Conservation (phyloP, 2,329 filamentous ascomycete species). For the Clonostachys sp. region DNA sequence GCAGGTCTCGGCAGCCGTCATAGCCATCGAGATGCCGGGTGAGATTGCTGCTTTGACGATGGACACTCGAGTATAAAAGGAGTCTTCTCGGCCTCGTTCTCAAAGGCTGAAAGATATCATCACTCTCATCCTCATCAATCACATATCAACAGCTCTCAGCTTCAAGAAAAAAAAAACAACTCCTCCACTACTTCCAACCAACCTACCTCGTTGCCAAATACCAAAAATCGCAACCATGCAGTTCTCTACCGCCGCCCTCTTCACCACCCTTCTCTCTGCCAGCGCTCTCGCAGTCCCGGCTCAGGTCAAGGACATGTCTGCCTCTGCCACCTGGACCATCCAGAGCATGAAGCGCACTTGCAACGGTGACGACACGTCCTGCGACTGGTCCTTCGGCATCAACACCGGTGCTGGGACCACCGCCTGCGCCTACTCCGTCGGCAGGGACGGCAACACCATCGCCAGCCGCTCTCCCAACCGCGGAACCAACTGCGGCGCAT, state of each 20-base stretch:
- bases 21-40: no score
- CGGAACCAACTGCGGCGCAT: slow-evolving; percentile 36
- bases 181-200: background rate
- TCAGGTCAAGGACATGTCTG: slow-evolving; percentile 26
- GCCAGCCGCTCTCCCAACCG: slow-evolving; percentile 27
- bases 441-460: slow-evolving; percentile 22
- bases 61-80: no score
- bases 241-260: slow-evolving; percentile 26
- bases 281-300: slow-evolving; percentile 26
- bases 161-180: background rate
- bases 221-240: slow-evolving; percentile 29
- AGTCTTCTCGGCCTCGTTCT: no score
- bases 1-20: no score
- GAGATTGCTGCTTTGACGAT: no score
- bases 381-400: slow-evolving; percentile 31
- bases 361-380: slow-evolving; percentile 21
- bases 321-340: slow-evolving; percentile 34
- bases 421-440: slow-evolving; percentile 13
- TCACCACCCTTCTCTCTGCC: slow-evolving; percentile 26
- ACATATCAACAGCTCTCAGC: background rate
- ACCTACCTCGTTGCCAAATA: background rate
- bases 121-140: no score
- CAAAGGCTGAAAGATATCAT: no score
- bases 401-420: slow-evolving; percentile 12
- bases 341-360: slow-evolving; percentile 22